Evolutionary conservation across 2,329 filamentous ascomycete genomes (phyloP).

Genomic region (Xylariaceae sp.): DNA sequence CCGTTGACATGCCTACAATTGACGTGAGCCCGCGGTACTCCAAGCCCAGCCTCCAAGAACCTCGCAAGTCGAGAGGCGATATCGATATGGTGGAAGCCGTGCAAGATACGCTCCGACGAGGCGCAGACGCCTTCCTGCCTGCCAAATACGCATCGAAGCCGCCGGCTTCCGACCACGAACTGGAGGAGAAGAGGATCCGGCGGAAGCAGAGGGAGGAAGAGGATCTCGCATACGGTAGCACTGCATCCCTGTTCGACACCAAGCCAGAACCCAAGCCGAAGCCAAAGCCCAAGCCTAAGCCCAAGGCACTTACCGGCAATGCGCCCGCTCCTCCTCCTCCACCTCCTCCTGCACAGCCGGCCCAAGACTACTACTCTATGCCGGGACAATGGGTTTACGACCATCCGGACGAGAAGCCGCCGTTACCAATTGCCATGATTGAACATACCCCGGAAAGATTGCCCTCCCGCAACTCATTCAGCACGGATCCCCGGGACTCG

Average conservation of each 20-base stretch:
- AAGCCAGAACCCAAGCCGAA: not conserved
- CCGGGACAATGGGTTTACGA: slow-evolving; percentile 38
- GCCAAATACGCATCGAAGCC: slow-evolving; percentile 30
- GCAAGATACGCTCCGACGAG: slow-evolving; percentile 27
- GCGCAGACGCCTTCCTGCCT: slow-evolving; percentile 30
- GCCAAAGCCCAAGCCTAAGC: slow-evolving; percentile 1
- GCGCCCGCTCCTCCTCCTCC: slow-evolving; percentile 5
- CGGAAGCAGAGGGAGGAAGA: slow-evolving; percentile 38
- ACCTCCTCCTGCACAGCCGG: slow-evolving; percentile 21
- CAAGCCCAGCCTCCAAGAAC: slow-evolving; percentile 4
- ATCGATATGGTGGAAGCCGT: slow-evolving; percentile 26
- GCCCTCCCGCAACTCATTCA: slow-evolving; percentile 31
- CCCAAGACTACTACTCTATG: slow-evolving; percentile 33
- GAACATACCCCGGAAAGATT: slow-evolving; percentile 22
- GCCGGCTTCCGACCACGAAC: slow-evolving; percentile 31
- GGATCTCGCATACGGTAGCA: slow-evolving; percentile 47
- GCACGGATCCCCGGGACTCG: slow-evolving; percentile 36
- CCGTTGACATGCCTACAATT: slow-evolving; percentile 19
- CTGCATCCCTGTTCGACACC: slow-evolving; percentile 13
- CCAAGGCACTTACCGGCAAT: slow-evolving; percentile 11
- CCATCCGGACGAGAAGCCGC: slow-evolving; percentile 32
- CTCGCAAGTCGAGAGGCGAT: slow-evolving; percentile 25
- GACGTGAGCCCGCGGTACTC: slow-evolving; percentile 14
- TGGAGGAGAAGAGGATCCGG: slow-evolving; percentile 31
- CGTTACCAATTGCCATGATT: slow-evolving; percentile 29